These are phyloP conservation scores for Pseudocercospora crystallina DNA, from an alignment of 2,329 filamentous ascomycete species.

Conservation along the genomic window DNA sequence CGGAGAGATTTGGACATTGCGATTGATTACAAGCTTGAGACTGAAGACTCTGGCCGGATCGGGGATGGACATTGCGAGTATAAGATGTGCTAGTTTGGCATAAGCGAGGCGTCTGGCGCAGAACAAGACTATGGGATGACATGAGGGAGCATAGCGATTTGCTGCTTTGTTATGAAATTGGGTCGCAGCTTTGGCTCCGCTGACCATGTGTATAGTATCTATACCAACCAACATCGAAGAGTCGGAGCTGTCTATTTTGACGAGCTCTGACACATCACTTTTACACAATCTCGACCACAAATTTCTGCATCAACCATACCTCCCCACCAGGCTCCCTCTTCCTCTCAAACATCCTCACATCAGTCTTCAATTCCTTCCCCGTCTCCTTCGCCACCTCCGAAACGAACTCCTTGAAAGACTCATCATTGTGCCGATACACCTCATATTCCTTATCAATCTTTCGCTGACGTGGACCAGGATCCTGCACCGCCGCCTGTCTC, in stretches of 20 bases:
- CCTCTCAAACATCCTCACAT: constrained; percentile 24
- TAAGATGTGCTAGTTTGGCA: constrained; percentile 57
- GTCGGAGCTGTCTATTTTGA: too few relatives aligned
- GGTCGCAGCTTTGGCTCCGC: constrained; percentile 41
- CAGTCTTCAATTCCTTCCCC: constrained; percentile 37
- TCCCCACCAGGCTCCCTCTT: constrained; percentile 3
- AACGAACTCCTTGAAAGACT: constrained; percentile 41
- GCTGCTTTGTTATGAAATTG: constrained; percentile 16
- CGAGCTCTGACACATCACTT: too few relatives aligned
- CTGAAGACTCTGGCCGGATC: constrained; percentile 68
- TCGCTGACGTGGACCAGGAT: constrained; percentile 29
- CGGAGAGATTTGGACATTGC: constrained; percentile 90
- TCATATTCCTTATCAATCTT: constrained; percentile 20
- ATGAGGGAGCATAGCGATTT: constrained; percentile 16
- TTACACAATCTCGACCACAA: too few relatives aligned
- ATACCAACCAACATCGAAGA: too few relatives aligned
- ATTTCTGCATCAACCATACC: too few relatives aligned
- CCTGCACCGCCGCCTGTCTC: constrained; percentile 38
- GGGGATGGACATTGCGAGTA: constrained; percentile 73
- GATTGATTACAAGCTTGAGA: constrained; percentile 78
- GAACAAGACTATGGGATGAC: constrained; percentile 17
- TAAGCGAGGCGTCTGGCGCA: not conserved
- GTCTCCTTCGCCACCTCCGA: constrained; percentile 40
- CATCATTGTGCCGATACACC: constrained; percentile 40
- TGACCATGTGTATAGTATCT: constrained; percentile 31